A percentile compares a stretch with the other conserved stretches of the same genome.
phyloP scores from a whole-genome alignment of 805 yeast species.

The Phaffomyces opuntiae region DNA sequence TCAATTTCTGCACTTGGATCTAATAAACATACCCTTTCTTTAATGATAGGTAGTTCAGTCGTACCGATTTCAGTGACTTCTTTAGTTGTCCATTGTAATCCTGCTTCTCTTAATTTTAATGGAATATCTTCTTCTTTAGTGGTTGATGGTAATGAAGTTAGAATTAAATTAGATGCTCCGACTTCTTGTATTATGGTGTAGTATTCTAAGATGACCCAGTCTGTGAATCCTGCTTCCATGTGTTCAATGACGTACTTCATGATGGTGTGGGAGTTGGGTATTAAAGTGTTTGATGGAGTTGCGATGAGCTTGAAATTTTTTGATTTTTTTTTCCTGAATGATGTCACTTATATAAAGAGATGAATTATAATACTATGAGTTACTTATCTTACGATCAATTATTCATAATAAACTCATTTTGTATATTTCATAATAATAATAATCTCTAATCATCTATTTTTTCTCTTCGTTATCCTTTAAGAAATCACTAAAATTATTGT shows the following conservation, averaged over 20 bases:
- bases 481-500: conserved; percentile 16
- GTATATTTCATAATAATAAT: background rate
- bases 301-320: background rate
- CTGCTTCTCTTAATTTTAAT: conserved; percentile 43
- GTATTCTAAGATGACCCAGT: conserved; percentile 91
- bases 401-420: no score
- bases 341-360: background rate
- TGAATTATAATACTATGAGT: no score
- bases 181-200: conserved; percentile 75
- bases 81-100: conserved; percentile 74
- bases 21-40: conserved; percentile 65
- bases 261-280: background rate
- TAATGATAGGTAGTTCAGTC: conserved; percentile 33
- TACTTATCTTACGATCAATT: no score
- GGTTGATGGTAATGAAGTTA: conserved; percentile 66
- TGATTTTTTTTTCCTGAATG: background rate
- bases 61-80: conserved; percentile 48
- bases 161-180: conserved; percentile 65
- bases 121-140: conserved; percentile 66
- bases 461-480: conserved; percentile 23
- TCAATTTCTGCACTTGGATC: conserved; percentile 84
- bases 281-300: background rate
- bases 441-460: background rate
- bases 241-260: conserved; percentile 93
- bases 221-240: conserved; percentile 95